Conservation (phyloP, 768 basidiomycete genomes). For the Agrocybe praecox region DNA sequence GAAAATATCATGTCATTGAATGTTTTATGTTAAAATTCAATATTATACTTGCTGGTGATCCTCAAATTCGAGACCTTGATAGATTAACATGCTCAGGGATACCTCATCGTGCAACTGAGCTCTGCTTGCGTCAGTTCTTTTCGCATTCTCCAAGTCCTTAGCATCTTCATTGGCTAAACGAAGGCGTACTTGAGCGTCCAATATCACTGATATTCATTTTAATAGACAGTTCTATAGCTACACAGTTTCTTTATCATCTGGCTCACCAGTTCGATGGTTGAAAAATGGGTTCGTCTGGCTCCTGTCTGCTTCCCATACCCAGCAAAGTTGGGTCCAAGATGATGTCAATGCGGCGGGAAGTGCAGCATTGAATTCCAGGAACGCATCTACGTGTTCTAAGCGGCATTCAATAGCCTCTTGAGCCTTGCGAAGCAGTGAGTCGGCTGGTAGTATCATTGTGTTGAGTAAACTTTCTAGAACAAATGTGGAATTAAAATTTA, state of each 20-base stretch:
- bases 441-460: neutral
- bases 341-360: neutral
- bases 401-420: neutral
- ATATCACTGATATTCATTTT: slow-evolving; percentile 7
- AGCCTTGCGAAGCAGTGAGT: neutral
- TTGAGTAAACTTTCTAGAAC: neutral
- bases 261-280: neutral
- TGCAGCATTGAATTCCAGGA: slow-evolving; percentile 4
- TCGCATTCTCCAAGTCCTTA: slow-evolving; percentile 2
- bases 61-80: slow-evolving; percentile 32
- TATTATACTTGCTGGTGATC: slow-evolving; percentile 29
- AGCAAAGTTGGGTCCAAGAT: slow-evolving; percentile 18
- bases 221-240: neutral
- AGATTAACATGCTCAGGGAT: slow-evolving; percentile 25
- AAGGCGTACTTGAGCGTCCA: slow-evolving; percentile 17
- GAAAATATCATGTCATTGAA: too few species aligned
- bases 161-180: slow-evolving; percentile 25
- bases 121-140: too few species aligned
- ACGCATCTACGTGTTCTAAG: slow-evolving; percentile 1
- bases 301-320: slow-evolving; percentile 24
- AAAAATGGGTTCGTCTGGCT: slow-evolving; percentile 17
- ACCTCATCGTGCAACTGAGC: slow-evolving; percentile 13
- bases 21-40: too few species aligned
- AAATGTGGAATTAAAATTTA: neutral
- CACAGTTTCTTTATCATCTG: neutral